Conservation (phyloP, 192 early-diverging fungal species). For the Cladochytrium replicatum region DNA sequence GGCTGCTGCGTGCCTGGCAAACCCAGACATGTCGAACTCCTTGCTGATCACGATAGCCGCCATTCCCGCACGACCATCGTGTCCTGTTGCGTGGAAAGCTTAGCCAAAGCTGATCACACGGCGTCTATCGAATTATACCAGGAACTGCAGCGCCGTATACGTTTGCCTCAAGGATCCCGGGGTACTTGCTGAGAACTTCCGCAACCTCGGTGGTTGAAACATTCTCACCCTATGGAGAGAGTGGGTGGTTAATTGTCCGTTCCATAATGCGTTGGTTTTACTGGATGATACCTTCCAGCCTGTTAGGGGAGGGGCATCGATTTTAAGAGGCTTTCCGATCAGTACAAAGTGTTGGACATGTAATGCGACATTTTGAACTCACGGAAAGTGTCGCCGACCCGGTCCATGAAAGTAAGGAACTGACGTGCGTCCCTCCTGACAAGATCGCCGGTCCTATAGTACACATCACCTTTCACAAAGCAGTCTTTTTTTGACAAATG, state of each 20-base stretch:
- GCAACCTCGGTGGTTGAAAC: slow-evolving; percentile 50
- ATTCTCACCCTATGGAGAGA: slow-evolving; percentile 37
- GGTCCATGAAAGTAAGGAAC: slow-evolving; percentile 56
- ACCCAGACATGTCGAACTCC: slow-evolving; percentile 25
- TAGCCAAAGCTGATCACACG: neutral
- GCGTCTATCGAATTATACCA: slow-evolving; percentile 4
- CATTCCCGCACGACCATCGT: slow-evolving; percentile 64
- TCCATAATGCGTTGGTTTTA: neutral
- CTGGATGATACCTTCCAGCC: too few relatives aligned
- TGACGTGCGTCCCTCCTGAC: slow-evolving; percentile 36
- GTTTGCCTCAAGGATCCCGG: slow-evolving; percentile 44
- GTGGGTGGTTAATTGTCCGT: neutral
- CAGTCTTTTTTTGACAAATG: slow-evolving; percentile 44
- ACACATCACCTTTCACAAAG: slow-evolving; percentile 49
- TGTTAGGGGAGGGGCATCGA: too few relatives aligned
- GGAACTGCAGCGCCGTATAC: slow-evolving; percentile 56
- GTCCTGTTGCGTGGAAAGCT: neutral
- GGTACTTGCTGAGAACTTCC: slow-evolving; percentile 37
- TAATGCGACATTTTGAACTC: too few relatives aligned
- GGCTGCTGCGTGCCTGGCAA: slow-evolving; percentile 21
- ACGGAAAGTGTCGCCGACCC: slow-evolving; percentile 61
- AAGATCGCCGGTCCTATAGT: slow-evolving; percentile 53
- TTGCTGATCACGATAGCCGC: slow-evolving; percentile 45
- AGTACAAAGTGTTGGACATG: too few relatives aligned
- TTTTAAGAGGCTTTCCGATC: too few relatives aligned